Base-by-base conservation (phyloP, 192 early-diverging fungal species). In the Globomyces pollinis-pini region DNA sequence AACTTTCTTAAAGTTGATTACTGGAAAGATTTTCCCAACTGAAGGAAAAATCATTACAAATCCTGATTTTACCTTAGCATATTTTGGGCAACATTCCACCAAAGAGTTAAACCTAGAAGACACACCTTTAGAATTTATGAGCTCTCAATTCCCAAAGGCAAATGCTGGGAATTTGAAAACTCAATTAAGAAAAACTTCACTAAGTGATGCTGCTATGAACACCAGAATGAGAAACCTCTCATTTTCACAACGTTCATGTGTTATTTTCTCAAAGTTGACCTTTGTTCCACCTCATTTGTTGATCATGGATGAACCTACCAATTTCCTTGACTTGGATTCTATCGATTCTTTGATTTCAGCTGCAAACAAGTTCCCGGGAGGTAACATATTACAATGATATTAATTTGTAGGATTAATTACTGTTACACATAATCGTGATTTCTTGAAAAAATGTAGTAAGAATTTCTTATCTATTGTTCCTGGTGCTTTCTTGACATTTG, bases 1-100 rank as follows among this genome's bases (percentile, higher is more conserved):
- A 11, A 98, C 96, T 30, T 96, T 99, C 71, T 74, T 99, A 54
- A 79, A 87, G 55, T 89, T 88, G 33, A 81, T 99, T 70, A 91
- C 92, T 57, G 87, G 83, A 39, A 84, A 91, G 65, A 94, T 98
- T 60, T 88, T 89, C 39, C 89, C 87, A 5, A 81, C 77, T 3
- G 61, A 59, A 6, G 93, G 93, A 15, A 58, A 66, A 0, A 71
- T 94, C 21, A 72, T 79, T 23, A 66, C 68, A 6, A 83, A 87
- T 55, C 75, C 86, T 3, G 55, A 80, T 29, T 66, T 85, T 51
- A 78, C 79, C 38, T 75, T 91, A 26, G 92, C 86, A 2, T 89
- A 90, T 56, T 87, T 91, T 66, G 73, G 86, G 13, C 93, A 96
- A 65, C 77, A 90, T 60, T 75, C 85, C 57, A 84, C 90, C 7